These are phyloP conservation scores for Neurospora hispaniola DNA, from an alignment of 495 filamentous ascomycete species.

Conservation along the genomic window DNA sequence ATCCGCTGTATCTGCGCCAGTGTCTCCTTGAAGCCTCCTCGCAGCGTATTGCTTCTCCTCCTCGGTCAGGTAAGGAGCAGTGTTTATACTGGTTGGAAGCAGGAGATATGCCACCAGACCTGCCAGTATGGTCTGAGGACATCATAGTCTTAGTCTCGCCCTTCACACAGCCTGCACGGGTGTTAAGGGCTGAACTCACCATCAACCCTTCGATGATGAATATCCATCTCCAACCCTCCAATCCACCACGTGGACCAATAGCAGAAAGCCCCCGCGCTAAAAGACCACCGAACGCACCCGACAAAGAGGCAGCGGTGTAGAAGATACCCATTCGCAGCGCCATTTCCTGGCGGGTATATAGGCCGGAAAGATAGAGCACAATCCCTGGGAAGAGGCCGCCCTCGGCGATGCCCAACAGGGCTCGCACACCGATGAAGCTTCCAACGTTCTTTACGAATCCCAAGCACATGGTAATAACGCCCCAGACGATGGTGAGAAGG, in stretches of 20 bases:
- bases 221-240: constrained; percentile 42
- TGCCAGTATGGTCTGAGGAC: constrained; percentile 39
- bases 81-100: constrained; percentile 47
- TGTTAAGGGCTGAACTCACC: constrained; percentile 18
- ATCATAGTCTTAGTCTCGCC: constrained; percentile 10
- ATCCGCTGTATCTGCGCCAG: constrained; percentile 16
- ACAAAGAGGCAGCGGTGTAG: constrained; percentile 44
- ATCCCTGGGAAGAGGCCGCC: constrained; percentile 42
- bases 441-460: constrained; percentile 65
- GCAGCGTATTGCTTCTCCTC: constrained; percentile 35
- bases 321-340: constrained; percentile 43
- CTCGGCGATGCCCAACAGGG: constrained; percentile 57
- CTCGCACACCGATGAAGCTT: constrained; percentile 66
- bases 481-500: constrained; percentile 46
- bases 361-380: constrained; percentile 37
- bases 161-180: neutral
- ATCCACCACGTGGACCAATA: constrained; percentile 27
- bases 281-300: constrained; percentile 46
- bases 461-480: constrained; percentile 49
- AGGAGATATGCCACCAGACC: constrained; percentile 44
- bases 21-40: constrained; percentile 26
- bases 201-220: constrained; percentile 41
- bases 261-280: constrained; percentile 33
- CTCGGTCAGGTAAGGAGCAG: constrained; percentile 39
- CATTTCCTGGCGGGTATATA: constrained; percentile 40